Evolutionary conservation across 371 early-diverging fungal genomes (phyloP).

Genomic region (Mucor indicus): DNA sequence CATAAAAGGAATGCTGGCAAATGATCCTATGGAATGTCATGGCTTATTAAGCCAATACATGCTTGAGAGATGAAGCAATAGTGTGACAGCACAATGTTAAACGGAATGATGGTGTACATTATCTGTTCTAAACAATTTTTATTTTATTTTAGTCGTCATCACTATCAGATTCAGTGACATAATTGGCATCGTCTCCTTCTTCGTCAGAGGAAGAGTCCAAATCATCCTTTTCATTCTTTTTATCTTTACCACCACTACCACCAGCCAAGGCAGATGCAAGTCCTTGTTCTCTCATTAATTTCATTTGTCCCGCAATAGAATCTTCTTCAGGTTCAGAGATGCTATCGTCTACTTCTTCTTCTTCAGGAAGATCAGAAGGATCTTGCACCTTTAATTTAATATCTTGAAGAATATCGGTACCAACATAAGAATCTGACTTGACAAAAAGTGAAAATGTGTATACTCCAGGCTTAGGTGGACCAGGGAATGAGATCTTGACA

Average conservation of each 20-base stretch:
- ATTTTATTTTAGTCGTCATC: no score
- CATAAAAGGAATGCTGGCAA: no score
- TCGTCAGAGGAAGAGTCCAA: conserved; percentile 30
- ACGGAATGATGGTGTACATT: no score
- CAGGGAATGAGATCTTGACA: conserved; percentile 88
- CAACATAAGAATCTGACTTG: conserved; percentile 87
- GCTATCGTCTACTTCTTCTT: conserved; percentile 81
- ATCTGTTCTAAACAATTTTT: no score
- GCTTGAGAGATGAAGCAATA: no score
- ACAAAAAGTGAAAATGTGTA: conserved; percentile 82
- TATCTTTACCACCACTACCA: conserved; percentile 37
- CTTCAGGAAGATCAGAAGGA: conserved; percentile 65
- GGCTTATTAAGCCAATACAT: no score
- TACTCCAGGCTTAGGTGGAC: conserved; percentile 83
- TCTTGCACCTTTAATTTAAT: conserved; percentile 73
- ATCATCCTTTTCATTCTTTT: conserved; percentile 28
- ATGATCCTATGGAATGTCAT: no score
- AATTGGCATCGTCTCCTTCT: conserved; percentile 17
- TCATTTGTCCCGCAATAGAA: conserved; percentile 92
- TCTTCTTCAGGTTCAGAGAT: conserved; percentile 97
- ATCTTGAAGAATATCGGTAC: conserved; percentile 76
- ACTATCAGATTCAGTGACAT: conserved; percentile 30
- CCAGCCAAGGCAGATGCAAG: conserved; percentile 59
- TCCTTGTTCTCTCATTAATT: conserved; percentile 76
- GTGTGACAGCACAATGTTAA: no score